Evolutionary conservation across 805 yeast species (phyloP).

Genomic region (Priceomyces haplophilus): DNA sequence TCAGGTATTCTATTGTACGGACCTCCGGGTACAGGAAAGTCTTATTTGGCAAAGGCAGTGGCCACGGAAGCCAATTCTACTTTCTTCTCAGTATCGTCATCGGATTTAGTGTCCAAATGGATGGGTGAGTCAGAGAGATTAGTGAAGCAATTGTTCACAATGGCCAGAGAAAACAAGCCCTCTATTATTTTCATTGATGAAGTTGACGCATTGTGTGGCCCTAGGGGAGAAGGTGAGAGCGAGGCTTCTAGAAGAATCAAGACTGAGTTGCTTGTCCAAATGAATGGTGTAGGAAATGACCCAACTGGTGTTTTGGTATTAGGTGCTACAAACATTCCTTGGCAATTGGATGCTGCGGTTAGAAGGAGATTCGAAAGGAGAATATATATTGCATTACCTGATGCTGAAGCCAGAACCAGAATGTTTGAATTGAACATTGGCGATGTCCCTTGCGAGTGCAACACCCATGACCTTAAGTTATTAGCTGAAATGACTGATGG

Average conservation of each 20-base stretch:
- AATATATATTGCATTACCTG: constrained; percentile 93
- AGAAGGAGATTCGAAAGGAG: constrained; percentile 94
- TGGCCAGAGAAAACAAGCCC: constrained; percentile 97
- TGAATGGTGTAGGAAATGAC: constrained; percentile 99
- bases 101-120: constrained; percentile 96
- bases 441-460: constrained; percentile 76
- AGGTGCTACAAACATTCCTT: constrained; percentile 98
- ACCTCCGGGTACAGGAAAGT: constrained; percentile 96
- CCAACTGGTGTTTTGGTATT: constrained; percentile 86
- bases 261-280: constrained; percentile 92
- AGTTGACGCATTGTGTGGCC: constrained; percentile 97
- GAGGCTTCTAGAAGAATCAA: constrained; percentile 96
- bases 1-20: constrained; percentile 74
- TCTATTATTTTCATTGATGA: constrained; percentile 96
- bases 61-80: constrained; percentile 98
- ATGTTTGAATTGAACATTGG: constrained; percentile 96
- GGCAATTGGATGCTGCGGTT: constrained; percentile 98
- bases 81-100: constrained; percentile 92
- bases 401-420: constrained; percentile 81
- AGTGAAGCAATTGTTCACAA: constrained; percentile 87
- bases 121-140: constrained; percentile 98
- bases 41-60: constrained; percentile 94
- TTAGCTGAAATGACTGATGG: constrained; percentile 95
- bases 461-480: constrained; percentile 67
- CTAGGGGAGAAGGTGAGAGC: constrained; percentile 96